phyloP scores from a whole-genome alignment of 345 rosid species.

The Pugionium dolabratum region DNA sequence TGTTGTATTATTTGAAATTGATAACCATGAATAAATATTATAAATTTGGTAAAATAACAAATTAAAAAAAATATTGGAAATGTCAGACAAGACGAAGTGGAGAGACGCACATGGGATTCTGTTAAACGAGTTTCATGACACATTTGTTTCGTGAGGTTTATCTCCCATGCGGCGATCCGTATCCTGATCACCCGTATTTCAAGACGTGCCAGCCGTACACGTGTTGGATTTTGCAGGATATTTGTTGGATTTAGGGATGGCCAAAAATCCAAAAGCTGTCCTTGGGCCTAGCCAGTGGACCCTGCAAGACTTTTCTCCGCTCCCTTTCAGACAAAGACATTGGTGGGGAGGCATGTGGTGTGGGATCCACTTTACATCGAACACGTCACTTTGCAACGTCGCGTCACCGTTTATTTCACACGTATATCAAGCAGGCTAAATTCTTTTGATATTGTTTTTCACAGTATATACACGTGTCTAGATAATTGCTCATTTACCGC shows the following conservation, averaged over 20 bases:
- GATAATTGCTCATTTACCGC: conserved; percentile 26
- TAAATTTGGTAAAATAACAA: background rate
- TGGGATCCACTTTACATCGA: conserved; percentile 32
- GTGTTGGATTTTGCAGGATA: conserved; percentile 21
- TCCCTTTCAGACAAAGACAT: conserved; percentile 41
- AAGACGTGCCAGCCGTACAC: conserved; percentile 30
- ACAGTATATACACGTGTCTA: conserved; percentile 19
- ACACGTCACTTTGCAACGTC: conserved; percentile 44
- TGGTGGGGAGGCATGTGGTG: conserved; percentile 42
- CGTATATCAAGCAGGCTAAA: too few relatives aligned
- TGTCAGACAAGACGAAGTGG: conserved; percentile 42
- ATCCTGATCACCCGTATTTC: conserved; percentile 2
- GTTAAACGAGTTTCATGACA: conserved; percentile 36
- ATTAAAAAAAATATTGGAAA: background rate
- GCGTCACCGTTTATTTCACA: conserved; percentile 37
- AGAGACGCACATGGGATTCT: conserved; percentile 44
- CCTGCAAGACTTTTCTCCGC: conserved; percentile 28
- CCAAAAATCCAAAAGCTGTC: conserved; percentile 25
- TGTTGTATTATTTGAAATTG: background rate
- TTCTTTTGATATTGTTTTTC: background rate
- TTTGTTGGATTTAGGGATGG: conserved; percentile 6
- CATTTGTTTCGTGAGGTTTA: conserved; percentile 20
- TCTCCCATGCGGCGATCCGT: conserved; percentile 38
- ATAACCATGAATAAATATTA: background rate
- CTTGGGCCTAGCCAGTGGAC: conserved; percentile 16